Evolutionary conservation across 2,329 filamentous ascomycete species (phyloP).

Genomic region (Neonectria faginata): DNA sequence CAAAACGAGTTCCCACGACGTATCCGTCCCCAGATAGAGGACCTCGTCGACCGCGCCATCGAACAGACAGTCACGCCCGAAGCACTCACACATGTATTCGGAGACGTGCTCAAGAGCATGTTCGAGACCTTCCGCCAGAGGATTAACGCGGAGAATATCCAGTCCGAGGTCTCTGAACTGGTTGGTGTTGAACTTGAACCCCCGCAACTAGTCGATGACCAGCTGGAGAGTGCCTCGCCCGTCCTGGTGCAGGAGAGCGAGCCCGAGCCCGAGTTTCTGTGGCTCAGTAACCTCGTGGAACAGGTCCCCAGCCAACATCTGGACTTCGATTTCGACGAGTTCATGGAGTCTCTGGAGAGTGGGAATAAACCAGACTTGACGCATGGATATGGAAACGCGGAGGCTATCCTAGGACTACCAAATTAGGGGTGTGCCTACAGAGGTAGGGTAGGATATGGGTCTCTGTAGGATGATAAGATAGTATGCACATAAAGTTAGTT

Average conservation of each 20-base stretch:
- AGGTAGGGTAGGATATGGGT: no score
- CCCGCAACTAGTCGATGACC: background rate
- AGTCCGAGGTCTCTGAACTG: background rate
- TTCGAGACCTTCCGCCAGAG: background rate
- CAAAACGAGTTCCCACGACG: conserved; percentile 2
- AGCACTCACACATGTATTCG: background rate
- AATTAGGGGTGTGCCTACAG: no score
- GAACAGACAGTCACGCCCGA: conserved; percentile 4
- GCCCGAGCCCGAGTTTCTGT: background rate
- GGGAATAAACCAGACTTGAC: background rate
- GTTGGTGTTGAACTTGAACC: background rate
- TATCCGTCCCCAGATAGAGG: background rate
- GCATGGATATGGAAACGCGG: no score
- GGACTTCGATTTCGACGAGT: background rate
- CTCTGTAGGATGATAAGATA: no score
- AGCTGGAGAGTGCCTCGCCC: no score
- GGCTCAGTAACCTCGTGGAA: background rate
- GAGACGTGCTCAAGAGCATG: background rate
- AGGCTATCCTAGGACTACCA: no score
- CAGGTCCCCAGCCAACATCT: background rate
- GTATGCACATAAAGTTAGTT: no score
- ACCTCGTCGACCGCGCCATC: background rate
- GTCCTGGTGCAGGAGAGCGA: background rate
- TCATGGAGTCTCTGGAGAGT: background rate
- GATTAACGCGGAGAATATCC: background rate